A percentile compares a stretch with the other conserved stretches of the same genome.
Conservation (phyloP, 108 stramenopile genomes). For the Nitzschia putrida region DNA sequence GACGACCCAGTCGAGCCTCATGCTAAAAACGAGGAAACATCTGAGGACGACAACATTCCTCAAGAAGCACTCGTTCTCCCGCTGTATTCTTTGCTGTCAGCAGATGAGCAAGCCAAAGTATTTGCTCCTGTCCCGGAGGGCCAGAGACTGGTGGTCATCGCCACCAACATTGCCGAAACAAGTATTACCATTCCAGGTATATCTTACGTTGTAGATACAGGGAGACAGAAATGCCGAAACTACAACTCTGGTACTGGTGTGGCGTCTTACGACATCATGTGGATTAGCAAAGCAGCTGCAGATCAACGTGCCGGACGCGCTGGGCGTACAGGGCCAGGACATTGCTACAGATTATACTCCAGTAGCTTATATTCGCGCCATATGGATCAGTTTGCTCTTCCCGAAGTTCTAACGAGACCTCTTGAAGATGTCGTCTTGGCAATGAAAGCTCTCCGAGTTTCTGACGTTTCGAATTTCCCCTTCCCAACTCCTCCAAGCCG, state of each 20-base stretch:
- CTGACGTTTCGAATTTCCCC: slow-evolving; percentile 73
- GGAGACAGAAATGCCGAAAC: slow-evolving; percentile 91
- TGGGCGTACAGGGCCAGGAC: slow-evolving; percentile 94
- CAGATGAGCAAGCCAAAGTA: slow-evolving; percentile 88
- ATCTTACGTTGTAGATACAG: slow-evolving; percentile 97
- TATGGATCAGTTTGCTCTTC: slow-evolving; percentile 79
- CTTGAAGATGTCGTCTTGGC: slow-evolving; percentile 91
- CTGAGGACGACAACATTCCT: slow-evolving; percentile 60
- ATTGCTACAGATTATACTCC: slow-evolving; percentile 95
- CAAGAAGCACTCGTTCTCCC: slow-evolving; percentile 77
- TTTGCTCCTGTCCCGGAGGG: slow-evolving; percentile 89
- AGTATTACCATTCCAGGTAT: slow-evolving; percentile 81
- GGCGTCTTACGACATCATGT: slow-evolving; percentile 89
- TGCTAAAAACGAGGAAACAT: slow-evolving; percentile 39
- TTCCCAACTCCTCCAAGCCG: slow-evolving; percentile 72
- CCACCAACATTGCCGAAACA: slow-evolving; percentile 99
- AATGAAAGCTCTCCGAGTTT: slow-evolving; percentile 86
- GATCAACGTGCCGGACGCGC: slow-evolving; percentile 97
- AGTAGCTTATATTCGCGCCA: slow-evolving; percentile 89
- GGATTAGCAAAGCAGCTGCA: slow-evolving; percentile 96
- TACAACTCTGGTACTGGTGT: slow-evolving; percentile 83
- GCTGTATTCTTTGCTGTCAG: slow-evolving; percentile 92
- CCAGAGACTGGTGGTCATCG: slow-evolving; percentile 90
- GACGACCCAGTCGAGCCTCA: slow-evolving; percentile 40
- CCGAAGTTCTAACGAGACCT: slow-evolving; percentile 83